These are phyloP conservation scores for Flaveria floridana DNA, from an alignment of 140 eudicot genomes.

Conservation along the genomic window DNA sequence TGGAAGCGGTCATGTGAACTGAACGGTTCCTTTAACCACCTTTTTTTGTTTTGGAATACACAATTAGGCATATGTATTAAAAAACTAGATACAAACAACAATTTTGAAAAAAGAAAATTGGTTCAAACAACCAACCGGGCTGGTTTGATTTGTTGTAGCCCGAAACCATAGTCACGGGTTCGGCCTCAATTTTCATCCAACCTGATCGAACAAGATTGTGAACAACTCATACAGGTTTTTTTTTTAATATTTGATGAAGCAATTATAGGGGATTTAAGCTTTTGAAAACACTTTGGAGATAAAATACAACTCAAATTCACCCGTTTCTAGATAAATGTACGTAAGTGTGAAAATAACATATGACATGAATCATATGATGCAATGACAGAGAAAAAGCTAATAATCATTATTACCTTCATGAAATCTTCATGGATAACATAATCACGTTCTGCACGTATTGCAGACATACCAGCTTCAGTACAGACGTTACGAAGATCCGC, in stretches of 20 bases:
- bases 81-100: not conserved
- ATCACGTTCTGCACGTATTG: slow-evolving; percentile 98
- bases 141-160: not conserved
- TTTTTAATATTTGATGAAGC: not conserved
- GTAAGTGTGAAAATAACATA: not conserved
- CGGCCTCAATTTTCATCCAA: not conserved
- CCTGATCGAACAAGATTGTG: not conserved
- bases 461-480: slow-evolving; percentile 98
- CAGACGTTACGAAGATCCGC: slow-evolving; percentile 96
- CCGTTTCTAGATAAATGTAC: not conserved
- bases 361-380: not conserved
- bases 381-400: not conserved
- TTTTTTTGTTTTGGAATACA: not conserved
- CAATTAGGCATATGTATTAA: not conserved
- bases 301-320: not conserved
- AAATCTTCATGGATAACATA: slow-evolving; percentile 96
- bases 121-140: not conserved
- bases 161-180: not conserved
- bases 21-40: no score
- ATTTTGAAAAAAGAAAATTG: not conserved
- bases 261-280: not conserved
- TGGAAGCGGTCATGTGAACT: not conserved
- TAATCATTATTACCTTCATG: slow-evolving; percentile 72
- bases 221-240: not conserved
- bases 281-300: not conserved